Evolutionary conservation across 352 stramenopile genomes (phyloP), one percentile per base, ranked within the genome.

Genomic region (Phytophthora quininea): DNA sequence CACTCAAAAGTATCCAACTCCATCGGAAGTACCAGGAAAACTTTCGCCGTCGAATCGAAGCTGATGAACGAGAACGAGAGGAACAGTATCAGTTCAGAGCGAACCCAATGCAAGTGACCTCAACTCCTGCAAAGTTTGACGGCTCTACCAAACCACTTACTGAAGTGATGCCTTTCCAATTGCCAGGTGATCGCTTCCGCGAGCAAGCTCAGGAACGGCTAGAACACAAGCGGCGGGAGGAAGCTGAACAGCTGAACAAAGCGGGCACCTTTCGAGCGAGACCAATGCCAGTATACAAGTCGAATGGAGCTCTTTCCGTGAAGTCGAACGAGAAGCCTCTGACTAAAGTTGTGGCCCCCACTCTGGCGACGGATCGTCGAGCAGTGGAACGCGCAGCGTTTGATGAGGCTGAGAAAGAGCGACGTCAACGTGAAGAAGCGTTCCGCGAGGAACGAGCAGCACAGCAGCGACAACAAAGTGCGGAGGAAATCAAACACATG

Each of bases 1-100:
- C 84, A 19, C 63, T 94, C 2, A 89, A 90, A 53, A 90, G 86
- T 31, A 79, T 94, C 12, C 75, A 89, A 19, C 82, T 80, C 11
- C 86, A 94, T 52, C 79, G 80, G 2, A 71, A 88, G 61, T 94
- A 91, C 33, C 86, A 92, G 37, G 79, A 89, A 42, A 83, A 90
- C 86, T 76, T 94, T 37, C 80, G 76, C n/a, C 86, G 75, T 9
- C 77, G 78, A 8, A 58, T 89, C 15, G 67, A 90, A 35, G 73
- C 68, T 8, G 86, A 94, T 66, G 68, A 90, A 33, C 73, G 88
- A 40, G 70, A 90, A 31, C 71, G 67, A 42, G 71, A 79, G 15
- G 79, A 77, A 10, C 80, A 88, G 56, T 80, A 70, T 7, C 75
- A 88, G 50, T 94, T 94, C 46, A 76, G 76, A 74, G 86, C 86